Evolutionary conservation across 345 rosid species (phyloP), one percentile per base, ranked within the genome.

Genomic region (Lagerstroemia speciosa): DNA sequence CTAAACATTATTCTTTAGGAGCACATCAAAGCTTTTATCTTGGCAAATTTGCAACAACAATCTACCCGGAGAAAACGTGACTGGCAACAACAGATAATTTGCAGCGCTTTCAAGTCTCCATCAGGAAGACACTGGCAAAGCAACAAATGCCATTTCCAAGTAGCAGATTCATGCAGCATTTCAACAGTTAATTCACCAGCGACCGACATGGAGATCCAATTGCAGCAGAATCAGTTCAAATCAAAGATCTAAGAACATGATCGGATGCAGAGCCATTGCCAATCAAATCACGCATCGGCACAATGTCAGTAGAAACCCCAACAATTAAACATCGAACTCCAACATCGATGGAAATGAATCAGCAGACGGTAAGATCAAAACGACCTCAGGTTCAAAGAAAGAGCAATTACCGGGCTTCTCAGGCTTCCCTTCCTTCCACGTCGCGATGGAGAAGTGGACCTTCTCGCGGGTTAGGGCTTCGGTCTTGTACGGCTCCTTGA

Each of bases 401-500:
- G 62, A 50, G 53, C 24, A 12, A 40, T 69, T 79, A 89, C 96
- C 79, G 40, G 96, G 88, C 76, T 86, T 89, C 76, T 84, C 74
- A 48, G 97, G 86, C 70, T 79, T 87, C n/a, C 90, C 93, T 5
- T 89, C 86, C 33, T 77, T 67, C 91, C 90, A 91, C 68, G 79
- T 82, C 71, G 97, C 74, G 78, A 87, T 65, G 53, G 87, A 74
- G 79, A 84, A 91, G 76, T 91, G 93, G 71, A 91, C 96, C 86
- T 83, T 91, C 87, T 89, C 96, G 65, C 97, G 93, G 68, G 24
- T 17, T 2, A 91, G 75, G 45, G 83, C 78, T 61, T 91, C 92
- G 15, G 85, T 61, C 72, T 74, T 84, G 86, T 73, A 67, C 2
- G 97, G 93, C 68, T 89, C 93, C 75, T 85, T 89, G 69, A 91